These are phyloP conservation scores for Dictyophora rubrovolvata DNA, from an alignment of 768 basidiomycete genomes.

Conservation along the genomic window DNA sequence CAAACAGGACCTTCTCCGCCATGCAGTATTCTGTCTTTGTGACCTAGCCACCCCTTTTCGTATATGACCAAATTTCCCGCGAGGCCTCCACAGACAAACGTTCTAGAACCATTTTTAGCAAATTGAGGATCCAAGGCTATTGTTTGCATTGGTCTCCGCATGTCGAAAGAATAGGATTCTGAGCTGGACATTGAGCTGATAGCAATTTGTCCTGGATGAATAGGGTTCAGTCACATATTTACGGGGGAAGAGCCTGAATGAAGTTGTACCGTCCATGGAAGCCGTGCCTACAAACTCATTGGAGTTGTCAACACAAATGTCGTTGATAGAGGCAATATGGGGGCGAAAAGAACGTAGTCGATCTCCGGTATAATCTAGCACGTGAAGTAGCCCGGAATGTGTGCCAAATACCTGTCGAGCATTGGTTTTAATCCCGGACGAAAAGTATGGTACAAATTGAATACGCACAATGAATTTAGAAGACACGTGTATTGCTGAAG, in stretches of 20 bases:
- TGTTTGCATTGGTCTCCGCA: slow-evolving; percentile 85
- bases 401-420: slow-evolving; percentile 78
- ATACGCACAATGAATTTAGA: slow-evolving; percentile 58
- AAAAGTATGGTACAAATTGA: slow-evolving; percentile 1
- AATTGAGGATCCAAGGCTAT: slow-evolving; percentile 89
- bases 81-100: slow-evolving; percentile 87
- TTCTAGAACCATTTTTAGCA: slow-evolving; percentile 61
- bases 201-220: slow-evolving; percentile 73
- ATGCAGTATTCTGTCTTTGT: slow-evolving; percentile 79
- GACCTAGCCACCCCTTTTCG: slow-evolving; percentile 95
- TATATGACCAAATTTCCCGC: slow-evolving; percentile 77
- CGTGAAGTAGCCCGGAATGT: slow-evolving; percentile 84
- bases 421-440: not conserved
- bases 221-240: not conserved
- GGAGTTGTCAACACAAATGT: slow-evolving; percentile 74
- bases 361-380: slow-evolving; percentile 68
- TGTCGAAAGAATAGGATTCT: slow-evolving; percentile 79
- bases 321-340: slow-evolving; percentile 78
- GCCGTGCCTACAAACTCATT: slow-evolving; percentile 88
- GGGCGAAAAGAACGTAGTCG: slow-evolving; percentile 85
- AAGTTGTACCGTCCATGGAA: slow-evolving; percentile 74
- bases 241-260: not conserved
- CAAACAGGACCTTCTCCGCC: slow-evolving; percentile 90
- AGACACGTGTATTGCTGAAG: slow-evolving; percentile 70
- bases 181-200: slow-evolving; percentile 71